A percentile compares a stretch with the other conserved stretches of the same genome.
These are phyloP conservation scores for Asterochloris erici DNA, from an alignment of 139 green algal genomes.

Conservation along the genomic window DNA sequence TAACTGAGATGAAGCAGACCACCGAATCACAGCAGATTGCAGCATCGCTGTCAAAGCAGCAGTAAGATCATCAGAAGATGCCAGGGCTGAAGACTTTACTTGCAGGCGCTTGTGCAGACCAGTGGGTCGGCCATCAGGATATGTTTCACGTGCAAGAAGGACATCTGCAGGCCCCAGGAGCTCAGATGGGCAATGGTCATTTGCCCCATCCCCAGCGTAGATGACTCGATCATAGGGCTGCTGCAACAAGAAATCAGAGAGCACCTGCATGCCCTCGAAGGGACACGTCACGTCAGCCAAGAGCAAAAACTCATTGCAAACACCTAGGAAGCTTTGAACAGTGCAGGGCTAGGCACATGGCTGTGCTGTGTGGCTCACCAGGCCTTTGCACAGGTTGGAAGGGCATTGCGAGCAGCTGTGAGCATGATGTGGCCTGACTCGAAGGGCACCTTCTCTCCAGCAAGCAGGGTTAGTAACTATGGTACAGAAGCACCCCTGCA, in stretches of 20 bases:
- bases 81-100: no score
- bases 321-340: not conserved
- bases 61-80: no score
- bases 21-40: no score
- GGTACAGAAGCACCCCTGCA: not conserved
- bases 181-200: conserved; percentile 29
- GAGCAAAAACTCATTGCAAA: not conserved
- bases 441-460: conserved; percentile 23
- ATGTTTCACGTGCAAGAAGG: conserved; percentile 21
- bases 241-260: conserved; percentile 15
- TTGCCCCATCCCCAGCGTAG: conserved; percentile 31
- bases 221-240: conserved; percentile 18
- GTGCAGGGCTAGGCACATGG: not conserved
- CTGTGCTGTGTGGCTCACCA: not conserved
- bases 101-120: no score
- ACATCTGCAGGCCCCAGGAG: conserved; percentile 21
- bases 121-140: conserved; percentile 24
- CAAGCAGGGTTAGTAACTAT: conserved; percentile 34
- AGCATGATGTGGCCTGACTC: conserved; percentile 25
- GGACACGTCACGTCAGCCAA: not conserved
- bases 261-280: conserved; percentile 12
- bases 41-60: no score
- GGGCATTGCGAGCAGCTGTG: conserved; percentile 33
- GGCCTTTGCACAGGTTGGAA: conserved; percentile 38
- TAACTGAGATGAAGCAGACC: no score